A percentile compares a stretch with the other conserved stretches of the same genome.
phyloP scores from a whole-genome alignment of 305 asterid species.

The Plantago coronopus region DNA sequence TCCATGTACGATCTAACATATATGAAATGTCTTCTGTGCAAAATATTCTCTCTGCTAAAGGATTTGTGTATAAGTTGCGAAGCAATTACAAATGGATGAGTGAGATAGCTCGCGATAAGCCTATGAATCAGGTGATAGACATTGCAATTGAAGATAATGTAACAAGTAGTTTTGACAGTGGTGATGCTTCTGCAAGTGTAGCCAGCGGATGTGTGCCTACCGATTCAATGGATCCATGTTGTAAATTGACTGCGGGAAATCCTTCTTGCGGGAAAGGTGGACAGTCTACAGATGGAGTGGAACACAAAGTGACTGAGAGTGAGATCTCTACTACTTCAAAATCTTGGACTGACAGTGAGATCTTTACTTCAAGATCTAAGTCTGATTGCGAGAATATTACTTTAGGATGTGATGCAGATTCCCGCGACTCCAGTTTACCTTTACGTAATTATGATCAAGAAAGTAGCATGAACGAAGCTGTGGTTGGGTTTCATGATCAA shows the following conservation, averaged over 20 bases:
- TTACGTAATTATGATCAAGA: conserved; percentile 26
- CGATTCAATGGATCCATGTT: conserved; percentile 24
- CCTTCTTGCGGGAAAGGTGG: conserved; percentile 28
- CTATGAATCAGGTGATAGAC: conserved; percentile 24
- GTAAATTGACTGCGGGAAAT: conserved; percentile 22
- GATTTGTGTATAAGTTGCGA: conserved; percentile 30
- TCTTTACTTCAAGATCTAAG: conserved; percentile 26
- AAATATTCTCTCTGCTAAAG: conserved; percentile 24
- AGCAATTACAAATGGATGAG: conserved; percentile 53
- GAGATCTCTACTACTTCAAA: conserved; percentile 5
- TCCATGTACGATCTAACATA: conserved; percentile 30
- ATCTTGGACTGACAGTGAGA: conserved; percentile 11
- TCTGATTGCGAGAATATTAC: conserved; percentile 24
- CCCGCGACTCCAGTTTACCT: conserved; percentile 24
- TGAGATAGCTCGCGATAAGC: conserved; percentile 30
- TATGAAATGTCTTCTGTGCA: conserved; percentile 24
- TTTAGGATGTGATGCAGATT: conserved; percentile 25
- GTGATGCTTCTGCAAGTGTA: conserved; percentile 18
- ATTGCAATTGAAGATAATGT: conserved; percentile 26
- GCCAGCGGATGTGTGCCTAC: conserved; percentile 19
- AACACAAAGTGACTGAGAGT: conserved; percentile 21
- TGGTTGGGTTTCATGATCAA: conserved; percentile 23
- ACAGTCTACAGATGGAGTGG: conserved; percentile 27
- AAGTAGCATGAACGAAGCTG: conserved; percentile 22
- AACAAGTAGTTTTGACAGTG: conserved; percentile 18